Evolutionary conservation across 225 moss, liverwort and hornwort genomes (phyloP).

Genomic region (Pseudisothecium myosuroides): DNA sequence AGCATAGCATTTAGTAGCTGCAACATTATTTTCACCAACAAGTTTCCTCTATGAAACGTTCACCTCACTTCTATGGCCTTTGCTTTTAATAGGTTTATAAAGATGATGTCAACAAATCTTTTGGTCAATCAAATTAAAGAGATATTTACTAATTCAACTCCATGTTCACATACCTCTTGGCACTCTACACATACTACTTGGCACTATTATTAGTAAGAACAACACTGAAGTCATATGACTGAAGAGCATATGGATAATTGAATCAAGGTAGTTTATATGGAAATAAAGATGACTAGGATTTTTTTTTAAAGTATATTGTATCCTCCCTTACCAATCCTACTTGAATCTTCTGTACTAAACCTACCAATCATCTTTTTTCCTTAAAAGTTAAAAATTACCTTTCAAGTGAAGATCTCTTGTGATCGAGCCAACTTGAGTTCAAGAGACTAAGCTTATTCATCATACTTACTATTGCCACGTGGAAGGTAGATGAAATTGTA

Average conservation of each 20-base stretch:
- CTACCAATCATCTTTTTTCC: neutral
- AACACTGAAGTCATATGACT: neutral
- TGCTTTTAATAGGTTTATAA: neutral
- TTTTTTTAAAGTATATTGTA: neutral
- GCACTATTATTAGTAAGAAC: too few species aligned
- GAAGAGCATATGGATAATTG: neutral
- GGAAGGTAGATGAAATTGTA: fast-evolving
- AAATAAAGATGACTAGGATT: neutral
- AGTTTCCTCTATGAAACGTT: neutral
- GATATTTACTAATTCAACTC: neutral
- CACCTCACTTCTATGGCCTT: fast-evolving
- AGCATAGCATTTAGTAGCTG: neutral
- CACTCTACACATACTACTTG: fast-evolving
- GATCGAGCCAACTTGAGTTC: neutral
- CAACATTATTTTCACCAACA: neutral
- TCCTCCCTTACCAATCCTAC: neutral
- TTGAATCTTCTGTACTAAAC: neutral
- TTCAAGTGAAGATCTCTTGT: neutral
- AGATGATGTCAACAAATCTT: neutral
- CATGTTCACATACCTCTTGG: neutral
- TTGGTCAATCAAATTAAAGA: neutral
- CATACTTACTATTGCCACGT: too few species aligned
- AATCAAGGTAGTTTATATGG: neutral
- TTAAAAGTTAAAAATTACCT: neutral
- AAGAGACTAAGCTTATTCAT: neutral